phyloP scores from a whole-genome alignment of 768 basidiomycete genomes.

The Lentinula boryana region DNA sequence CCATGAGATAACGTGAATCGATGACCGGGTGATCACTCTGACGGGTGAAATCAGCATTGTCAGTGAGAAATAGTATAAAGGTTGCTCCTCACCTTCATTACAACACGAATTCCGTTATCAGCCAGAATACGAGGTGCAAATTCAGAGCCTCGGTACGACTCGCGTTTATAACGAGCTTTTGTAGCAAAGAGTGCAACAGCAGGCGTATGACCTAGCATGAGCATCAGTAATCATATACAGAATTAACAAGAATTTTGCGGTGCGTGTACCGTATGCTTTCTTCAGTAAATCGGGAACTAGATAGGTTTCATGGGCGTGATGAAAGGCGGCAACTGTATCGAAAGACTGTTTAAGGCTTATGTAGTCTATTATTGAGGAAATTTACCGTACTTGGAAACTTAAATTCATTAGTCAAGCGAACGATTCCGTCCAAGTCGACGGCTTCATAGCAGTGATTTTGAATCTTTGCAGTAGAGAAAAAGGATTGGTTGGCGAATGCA shows the following conservation, averaged over 20 bases:
- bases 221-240: background rate
- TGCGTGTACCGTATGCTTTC: constrained; percentile 47
- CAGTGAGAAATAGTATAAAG: background rate
- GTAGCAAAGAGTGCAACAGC: constrained; percentile 71
- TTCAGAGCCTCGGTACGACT: constrained; percentile 74
- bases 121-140: constrained; percentile 70
- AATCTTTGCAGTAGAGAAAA: constrained; percentile 24
- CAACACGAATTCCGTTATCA: constrained; percentile 62
- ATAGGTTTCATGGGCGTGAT: constrained; percentile 77
- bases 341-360: constrained; percentile 32
- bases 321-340: constrained; percentile 60
- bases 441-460: constrained; percentile 57
- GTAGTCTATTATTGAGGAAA: too few relatives aligned
- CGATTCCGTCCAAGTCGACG: constrained; percentile 65
- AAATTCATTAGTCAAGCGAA: constrained; percentile 20
- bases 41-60: background rate
- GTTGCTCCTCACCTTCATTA: constrained; percentile 54
- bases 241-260: background rate
- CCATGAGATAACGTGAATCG: constrained; percentile 62
- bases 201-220: constrained; percentile 47
- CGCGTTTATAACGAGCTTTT: constrained; percentile 52
- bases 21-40: constrained; percentile 60
- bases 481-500: background rate
- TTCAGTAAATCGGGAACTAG: constrained; percentile 81
- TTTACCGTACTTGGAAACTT: constrained; percentile 28